These are phyloP conservation scores for Mimosa pudica DNA, from an alignment of 306 rosid species.

Conservation along the genomic window DNA sequence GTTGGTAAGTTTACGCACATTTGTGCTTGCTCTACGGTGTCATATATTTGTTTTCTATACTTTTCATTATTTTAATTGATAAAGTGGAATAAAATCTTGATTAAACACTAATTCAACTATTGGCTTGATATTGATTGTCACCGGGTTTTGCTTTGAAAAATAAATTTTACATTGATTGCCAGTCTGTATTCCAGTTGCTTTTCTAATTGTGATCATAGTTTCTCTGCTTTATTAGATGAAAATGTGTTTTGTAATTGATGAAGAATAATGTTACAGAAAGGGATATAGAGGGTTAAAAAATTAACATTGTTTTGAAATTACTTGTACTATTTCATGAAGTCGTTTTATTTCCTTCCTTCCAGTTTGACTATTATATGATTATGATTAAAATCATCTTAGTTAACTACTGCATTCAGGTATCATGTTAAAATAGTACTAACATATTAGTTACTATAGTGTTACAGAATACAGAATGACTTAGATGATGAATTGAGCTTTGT, in stretches of 20 bases:
- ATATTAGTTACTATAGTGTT: neutral
- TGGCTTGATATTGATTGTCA: neutral
- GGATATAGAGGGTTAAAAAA: slow-evolving; percentile 9
- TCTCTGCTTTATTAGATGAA: neutral
- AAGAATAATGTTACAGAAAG: neutral
- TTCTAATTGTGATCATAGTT: neutral
- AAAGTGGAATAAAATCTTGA: neutral
- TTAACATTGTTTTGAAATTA: neutral
- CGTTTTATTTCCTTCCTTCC: neutral
- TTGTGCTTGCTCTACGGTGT: slow-evolving; percentile 19
- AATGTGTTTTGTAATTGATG: neutral
- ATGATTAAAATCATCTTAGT: slow-evolving; percentile 2
- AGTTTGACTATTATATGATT: neutral
- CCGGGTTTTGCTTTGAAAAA: slow-evolving; percentile 3
- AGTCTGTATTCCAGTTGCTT: neutral
- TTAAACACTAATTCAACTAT: neutral
- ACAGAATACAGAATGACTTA: neutral
- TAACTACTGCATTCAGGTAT: neutral
- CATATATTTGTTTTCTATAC: neutral
- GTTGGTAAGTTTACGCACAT: slow-evolving; percentile 55
- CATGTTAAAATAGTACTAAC: neutral
- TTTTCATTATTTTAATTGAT: slow-evolving; percentile 6
- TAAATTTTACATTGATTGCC: neutral
- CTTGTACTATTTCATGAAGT: slow-evolving; percentile 14
- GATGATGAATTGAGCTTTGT: slow-evolving; percentile 11